phyloP scores from a whole-genome alignment of 257 asterid genomes.

The Solanum phureja region DNA sequence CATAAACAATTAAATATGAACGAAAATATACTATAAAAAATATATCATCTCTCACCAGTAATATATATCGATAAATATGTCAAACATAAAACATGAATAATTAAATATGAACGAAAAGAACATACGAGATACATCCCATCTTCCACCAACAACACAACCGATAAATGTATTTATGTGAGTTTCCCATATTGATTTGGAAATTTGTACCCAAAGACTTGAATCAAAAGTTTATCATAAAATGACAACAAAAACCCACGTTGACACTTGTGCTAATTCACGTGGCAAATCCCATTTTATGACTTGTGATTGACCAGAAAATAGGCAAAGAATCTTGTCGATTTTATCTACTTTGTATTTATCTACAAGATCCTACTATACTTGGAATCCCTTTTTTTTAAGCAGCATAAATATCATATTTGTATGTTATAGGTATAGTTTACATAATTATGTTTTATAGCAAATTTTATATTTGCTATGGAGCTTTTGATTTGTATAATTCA shows the following conservation, averaged over 20 bases:
- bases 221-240: neutral
- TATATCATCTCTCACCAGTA: rapidly evolving
- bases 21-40: rapidly evolving
- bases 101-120: rapidly evolving
- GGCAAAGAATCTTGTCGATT: neutral
- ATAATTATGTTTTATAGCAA: too few species aligned
- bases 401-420: too few species aligned
- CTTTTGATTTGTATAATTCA: too few species aligned
- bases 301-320: neutral
- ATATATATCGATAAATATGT: rapidly evolving
- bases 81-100: rapidly evolving
- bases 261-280: neutral
- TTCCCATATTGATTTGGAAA: neutral
- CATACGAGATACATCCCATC: too few species aligned
- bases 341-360: neutral
- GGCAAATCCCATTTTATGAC: neutral
- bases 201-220: neutral
- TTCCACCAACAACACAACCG: neutral
- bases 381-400: neutral
- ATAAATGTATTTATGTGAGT: neutral
- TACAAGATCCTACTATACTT: neutral
- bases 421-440: too few species aligned
- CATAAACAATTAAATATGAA: too few species aligned
- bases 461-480: too few species aligned
- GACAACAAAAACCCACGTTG: neutral